Base-by-base conservation (phyloP, 2,329 filamentous ascomycete species). In the Trichoderma gracile region DNA sequence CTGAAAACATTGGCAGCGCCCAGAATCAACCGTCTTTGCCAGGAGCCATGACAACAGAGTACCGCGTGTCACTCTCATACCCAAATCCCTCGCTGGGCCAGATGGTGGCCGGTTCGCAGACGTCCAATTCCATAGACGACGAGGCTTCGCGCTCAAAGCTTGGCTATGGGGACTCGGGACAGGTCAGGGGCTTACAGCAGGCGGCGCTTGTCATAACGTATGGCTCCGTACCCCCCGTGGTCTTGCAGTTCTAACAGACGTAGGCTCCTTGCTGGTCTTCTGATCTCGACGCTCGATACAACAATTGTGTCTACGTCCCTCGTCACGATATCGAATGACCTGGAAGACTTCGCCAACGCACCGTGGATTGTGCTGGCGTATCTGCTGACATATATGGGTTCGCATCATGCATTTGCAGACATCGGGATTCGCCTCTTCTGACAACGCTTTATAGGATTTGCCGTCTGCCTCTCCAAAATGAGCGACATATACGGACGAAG, bases 401-500 rank as follows among this genome's bases (percentile, higher is more conserved):
- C 65, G 75, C 64, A 33, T 23, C 38, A 23, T 30, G 42, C 12
- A 21, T 12, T 40, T 21, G 12, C 40, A 57, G 42, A 2, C n/a
- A 12, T 42, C 10, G 7, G 8, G 10, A 52, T 10, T 42, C 65
- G 66, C 67, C 67, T 68, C 14, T 25, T 54, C 58, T 61, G 19
- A 61, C 49, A 19, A 63, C 53, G 0, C 10, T 4, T 17, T 15
- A 8, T 62, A 84, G 82, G 83, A n/a, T 84, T 85, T 55, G 81
- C 84, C 3, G 80, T 86, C 30, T 80, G 81, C 56, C 82, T 85
- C 65, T 83, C 84, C n/a, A 86, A 85, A 67, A 72, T 85, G 45
- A 86, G 84, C 68, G 84, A 86, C 69, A 82, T 86, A 19, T 86
- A 85, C 62, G 84, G 84, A n/a, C 79, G 83, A 30, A 78, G 78